These are phyloP conservation scores for Amoebophrya sp. DNA, from an alignment of 169 alveolate genomes.

Conservation along the genomic window DNA sequence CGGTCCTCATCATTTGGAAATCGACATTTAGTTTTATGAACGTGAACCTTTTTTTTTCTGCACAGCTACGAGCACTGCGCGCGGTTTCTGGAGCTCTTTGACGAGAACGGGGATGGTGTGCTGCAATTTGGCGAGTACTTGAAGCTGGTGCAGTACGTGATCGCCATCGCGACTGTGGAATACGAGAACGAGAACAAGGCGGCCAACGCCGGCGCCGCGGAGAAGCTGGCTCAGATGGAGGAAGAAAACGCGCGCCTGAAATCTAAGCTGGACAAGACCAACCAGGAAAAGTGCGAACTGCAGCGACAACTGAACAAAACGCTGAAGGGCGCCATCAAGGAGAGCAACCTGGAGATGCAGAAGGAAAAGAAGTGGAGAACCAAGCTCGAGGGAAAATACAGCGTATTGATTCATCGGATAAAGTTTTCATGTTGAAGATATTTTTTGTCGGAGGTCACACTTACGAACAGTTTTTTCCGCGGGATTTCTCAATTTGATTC, in stretches of 20 bases:
- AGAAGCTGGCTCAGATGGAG: neutral
- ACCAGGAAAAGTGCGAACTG: neutral
- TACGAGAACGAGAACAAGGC: neutral
- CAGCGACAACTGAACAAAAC: neutral
- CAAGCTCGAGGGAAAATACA: neutral
- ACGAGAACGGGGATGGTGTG: neutral
- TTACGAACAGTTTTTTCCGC: too few relatives aligned
- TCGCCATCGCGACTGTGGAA: neutral
- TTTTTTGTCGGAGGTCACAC: too few relatives aligned
- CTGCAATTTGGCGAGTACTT: neutral
- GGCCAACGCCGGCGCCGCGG: neutral
- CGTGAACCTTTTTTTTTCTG: neutral
- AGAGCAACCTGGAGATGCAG: neutral
- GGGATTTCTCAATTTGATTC: too few relatives aligned
- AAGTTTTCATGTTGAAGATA: too few relatives aligned
- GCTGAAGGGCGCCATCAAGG: constrained; percentile 6
- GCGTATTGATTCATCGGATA: too few relatives aligned
- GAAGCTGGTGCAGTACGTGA: neutral
- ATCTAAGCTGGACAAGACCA: neutral
- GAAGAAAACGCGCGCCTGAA: neutral
- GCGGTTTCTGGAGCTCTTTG: neutral
- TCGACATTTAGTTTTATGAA: neutral
- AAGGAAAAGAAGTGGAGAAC: neutral
- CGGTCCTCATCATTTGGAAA: too few relatives aligned
- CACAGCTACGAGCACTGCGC: constrained; percentile 1